These are phyloP conservation scores for Colletotrichum chlorophyti DNA, from an alignment of 2,329 filamentous ascomycete genomes.

Conservation along the genomic window DNA sequence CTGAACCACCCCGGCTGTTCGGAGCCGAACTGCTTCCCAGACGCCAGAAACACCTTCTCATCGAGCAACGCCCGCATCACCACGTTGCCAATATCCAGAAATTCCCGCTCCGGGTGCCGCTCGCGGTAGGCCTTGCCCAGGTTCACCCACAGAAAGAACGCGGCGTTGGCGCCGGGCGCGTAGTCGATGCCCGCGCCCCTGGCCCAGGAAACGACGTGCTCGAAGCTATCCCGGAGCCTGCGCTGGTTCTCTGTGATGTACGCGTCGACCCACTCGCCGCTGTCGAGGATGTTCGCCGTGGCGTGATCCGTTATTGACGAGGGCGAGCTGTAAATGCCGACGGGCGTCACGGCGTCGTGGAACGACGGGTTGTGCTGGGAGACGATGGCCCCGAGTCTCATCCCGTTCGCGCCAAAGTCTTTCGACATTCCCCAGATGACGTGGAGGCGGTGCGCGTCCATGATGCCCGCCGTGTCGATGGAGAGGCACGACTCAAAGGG, in stretches of 20 bases:
- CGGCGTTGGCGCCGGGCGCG: slow-evolving; percentile 54
- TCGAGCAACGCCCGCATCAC: slow-evolving; percentile 32
- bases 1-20: slow-evolving; percentile 47
- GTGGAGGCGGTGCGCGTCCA: slow-evolving; percentile 47
- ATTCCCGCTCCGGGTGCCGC: slow-evolving; percentile 82
- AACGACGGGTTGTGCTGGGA: slow-evolving; percentile 34
- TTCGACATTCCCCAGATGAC: slow-evolving; percentile 39
- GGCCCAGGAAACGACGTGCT: slow-evolving; percentile 43
- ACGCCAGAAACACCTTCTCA: slow-evolving; percentile 43
- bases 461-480: slow-evolving; percentile 39
- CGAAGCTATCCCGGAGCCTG: slow-evolving; percentile 47
- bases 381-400: slow-evolving; percentile 45
- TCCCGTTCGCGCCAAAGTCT: slow-evolving; percentile 53
- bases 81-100: slow-evolving; percentile 58
- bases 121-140: slow-evolving; percentile 58
- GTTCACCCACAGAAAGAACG: slow-evolving; percentile 62
- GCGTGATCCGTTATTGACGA: slow-evolving; percentile 16
- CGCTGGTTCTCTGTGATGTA: slow-evolving; percentile 52
- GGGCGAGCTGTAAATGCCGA: slow-evolving; percentile 18
- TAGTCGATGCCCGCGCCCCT: slow-evolving; percentile 50
- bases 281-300: slow-evolving; percentile 25
- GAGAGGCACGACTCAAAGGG: slow-evolving; percentile 51
- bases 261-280: slow-evolving; percentile 40
- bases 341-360: slow-evolving; percentile 9
- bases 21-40: slow-evolving; percentile 43